These are phyloP conservation scores for Xylariaceae sp. DNA, from an alignment of 2,329 filamentous ascomycete genomes.

Conservation along the genomic window DNA sequence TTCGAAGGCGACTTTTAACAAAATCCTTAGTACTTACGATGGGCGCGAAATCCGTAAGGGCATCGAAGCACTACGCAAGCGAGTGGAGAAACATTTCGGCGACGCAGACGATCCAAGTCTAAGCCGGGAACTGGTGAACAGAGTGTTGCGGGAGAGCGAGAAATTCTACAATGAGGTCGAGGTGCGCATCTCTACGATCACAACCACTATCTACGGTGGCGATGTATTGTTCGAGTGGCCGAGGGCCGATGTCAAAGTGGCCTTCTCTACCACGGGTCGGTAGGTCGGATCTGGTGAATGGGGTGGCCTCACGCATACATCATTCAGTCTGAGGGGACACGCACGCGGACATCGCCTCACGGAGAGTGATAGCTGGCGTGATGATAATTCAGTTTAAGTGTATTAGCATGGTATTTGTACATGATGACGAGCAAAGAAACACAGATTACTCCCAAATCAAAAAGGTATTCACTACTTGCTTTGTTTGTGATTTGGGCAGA, in stretches of 20 bases:
- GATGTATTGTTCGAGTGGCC: constrained; percentile 72
- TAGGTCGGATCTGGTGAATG: constrained; percentile 41
- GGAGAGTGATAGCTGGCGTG: constrained; percentile 24
- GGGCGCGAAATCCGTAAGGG: constrained; percentile 85
- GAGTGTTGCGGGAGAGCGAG: constrained; percentile 67
- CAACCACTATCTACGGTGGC: constrained; percentile 68
- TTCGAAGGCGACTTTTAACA: constrained; percentile 82
- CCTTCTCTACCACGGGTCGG: constrained; percentile 52
- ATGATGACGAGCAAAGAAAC: constrained; percentile 34
- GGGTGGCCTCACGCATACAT: constrained; percentile 23
- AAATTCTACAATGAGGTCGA: constrained; percentile 68
- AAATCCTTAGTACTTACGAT: constrained; percentile 81
- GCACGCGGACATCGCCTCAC: constrained; percentile 16
- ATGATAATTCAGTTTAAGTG: constrained; percentile 24
- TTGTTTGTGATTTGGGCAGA: not conserved
- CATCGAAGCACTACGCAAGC: constrained; percentile 86
- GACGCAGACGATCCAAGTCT: constrained; percentile 79
- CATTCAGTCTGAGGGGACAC: constrained; percentile 23
- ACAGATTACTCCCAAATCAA: constrained; percentile 1
- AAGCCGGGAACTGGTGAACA: constrained; percentile 63
- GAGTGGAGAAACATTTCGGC: constrained; percentile 97
- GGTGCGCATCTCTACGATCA: constrained; percentile 64
- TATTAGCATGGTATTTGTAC: constrained; percentile 25
- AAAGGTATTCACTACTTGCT: not conserved
- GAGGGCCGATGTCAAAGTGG: constrained; percentile 65